A percentile compares a stretch with the other conserved stretches of the same genome.
Evolutionary conservation across 192 early-diverging fungal genomes (phyloP).

Genomic region (Backusella macrospora): DNA sequence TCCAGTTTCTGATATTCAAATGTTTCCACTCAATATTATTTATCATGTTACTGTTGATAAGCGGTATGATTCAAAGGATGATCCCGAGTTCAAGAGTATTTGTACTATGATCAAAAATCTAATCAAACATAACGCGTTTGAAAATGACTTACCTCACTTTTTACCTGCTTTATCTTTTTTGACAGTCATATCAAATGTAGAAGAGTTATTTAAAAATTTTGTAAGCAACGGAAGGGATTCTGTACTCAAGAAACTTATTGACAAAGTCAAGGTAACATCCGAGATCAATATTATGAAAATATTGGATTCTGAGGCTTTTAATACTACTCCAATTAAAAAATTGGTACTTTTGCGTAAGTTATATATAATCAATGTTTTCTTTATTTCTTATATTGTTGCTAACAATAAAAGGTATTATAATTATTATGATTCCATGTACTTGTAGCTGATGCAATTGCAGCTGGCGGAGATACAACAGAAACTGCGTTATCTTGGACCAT

Average conservation of each 20-base stretch:
- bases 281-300: slow-evolving; percentile 2
- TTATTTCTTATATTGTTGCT: too few relatives aligned
- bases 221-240: neutral
- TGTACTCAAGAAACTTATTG: neutral
- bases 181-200: neutral
- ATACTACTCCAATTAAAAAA: neutral
- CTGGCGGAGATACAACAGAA: slow-evolving; percentile 18
- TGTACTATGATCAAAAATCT: neutral
- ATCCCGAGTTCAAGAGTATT: neutral
- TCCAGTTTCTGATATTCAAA: neutral
- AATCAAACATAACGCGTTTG: neutral
- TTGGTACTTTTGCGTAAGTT: neutral
- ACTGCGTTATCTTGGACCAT: slow-evolving; percentile 2
- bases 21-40: neutral
- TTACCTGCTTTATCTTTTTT: neutral
- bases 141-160: neutral
- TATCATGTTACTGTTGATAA: neutral
- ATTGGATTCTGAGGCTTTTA: neutral
- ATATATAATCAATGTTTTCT: too few relatives aligned
- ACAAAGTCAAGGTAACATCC: neutral
- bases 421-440: neutral
- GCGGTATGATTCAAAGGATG: neutral
- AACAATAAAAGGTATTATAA: too few relatives aligned
- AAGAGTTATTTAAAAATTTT: neutral
- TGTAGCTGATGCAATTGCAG: slow-evolving; percentile 14